Evolutionary conservation across 345 rosid species (phyloP), one percentile per base, ranked within the genome.

Genomic region (Gossypium arboreum): DNA sequence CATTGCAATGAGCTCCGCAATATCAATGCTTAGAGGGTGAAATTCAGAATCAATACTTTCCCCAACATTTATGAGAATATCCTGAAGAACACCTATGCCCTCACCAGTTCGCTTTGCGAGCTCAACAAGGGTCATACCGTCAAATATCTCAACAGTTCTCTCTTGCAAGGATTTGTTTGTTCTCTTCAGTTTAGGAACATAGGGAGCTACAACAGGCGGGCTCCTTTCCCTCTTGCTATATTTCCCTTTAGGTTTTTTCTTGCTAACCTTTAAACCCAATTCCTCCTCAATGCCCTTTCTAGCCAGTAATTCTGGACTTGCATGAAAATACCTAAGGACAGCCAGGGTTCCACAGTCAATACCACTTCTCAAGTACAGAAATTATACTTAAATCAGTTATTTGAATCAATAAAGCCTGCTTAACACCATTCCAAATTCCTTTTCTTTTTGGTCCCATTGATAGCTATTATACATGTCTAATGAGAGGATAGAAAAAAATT

Each of bases 1-100:
- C 98, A 93, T 91, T 16, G 85, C 90, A 82, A 90, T 85, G 58
- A 93, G 91, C 85, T 95, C 98, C 2, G 90, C 91, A 17, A 90
- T 86, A 80, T 95, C 97, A 15, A 90, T 80, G 86, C 91, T 88
- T 72, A 93, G 85, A 16, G 92, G 85, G 58, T 90, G 91, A 77
- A 91, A 93, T 79, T 93, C 98, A 50, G 92, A 91, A 60, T 65
- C 84, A 73, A 85, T 75, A 77, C 82, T 88, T 87, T 93, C 97
- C 75, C 99, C 98, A 44, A 93, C 91, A 77, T 87, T 88, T 58
- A 81, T 77, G 51, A 95, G 92, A 84, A 95, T 84, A 81, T 87
- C 86, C 85, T 83, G 92, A 74, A 90, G 77, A 62, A 84, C 76
- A 71, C 85, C 75, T 58, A 86, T 65, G 68, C 82, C 80, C 77